A percentile compares a stretch with the other conserved stretches of the same genome.
phyloP scores from a whole-genome alignment of 2,329 filamentous ascomycete species.

The Stachybotrys elegans region DNA sequence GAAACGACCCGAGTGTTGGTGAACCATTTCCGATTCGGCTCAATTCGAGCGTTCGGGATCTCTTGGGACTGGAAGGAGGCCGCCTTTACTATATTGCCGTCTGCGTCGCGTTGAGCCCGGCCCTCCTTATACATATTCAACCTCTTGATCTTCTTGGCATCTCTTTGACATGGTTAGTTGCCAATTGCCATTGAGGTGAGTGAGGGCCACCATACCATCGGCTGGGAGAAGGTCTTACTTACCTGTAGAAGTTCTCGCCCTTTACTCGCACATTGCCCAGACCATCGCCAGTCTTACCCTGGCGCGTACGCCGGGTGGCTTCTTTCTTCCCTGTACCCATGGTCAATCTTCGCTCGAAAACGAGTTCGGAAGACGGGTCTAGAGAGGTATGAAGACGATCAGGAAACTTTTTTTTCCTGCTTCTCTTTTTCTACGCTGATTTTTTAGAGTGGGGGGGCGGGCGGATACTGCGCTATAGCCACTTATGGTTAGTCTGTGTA shows the following conservation, averaged over 20 bases:
- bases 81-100: conserved; percentile 78
- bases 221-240: conserved; percentile 24
- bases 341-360: conserved; percentile 17
- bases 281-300: conserved; percentile 81
- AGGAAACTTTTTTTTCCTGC: conserved; percentile 15
- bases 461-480: no score
- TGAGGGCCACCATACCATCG: neutral
- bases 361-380: no score
- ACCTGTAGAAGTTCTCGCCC: conserved; percentile 98
- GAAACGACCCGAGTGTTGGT: conserved; percentile 86
- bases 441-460: neutral
- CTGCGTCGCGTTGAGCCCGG: conserved; percentile 73
- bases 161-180: conserved; percentile 24
- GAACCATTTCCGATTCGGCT: conserved; percentile 98
- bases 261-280: conserved; percentile 90
- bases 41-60: conserved; percentile 76
- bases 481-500: no score
- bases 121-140: conserved; percentile 90
- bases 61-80: conserved; percentile 82
- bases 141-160: conserved; percentile 82
- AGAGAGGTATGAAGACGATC: conserved; percentile 13
- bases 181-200: conserved; percentile 6
- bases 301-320: conserved; percentile 70
- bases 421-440: neutral
- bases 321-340: conserved; percentile 97